A percentile compares a stretch with the other conserved stretches of the same genome.
Conservation (phyloP, 805 yeast species). For the Metschnikowia koreensis region DNA sequence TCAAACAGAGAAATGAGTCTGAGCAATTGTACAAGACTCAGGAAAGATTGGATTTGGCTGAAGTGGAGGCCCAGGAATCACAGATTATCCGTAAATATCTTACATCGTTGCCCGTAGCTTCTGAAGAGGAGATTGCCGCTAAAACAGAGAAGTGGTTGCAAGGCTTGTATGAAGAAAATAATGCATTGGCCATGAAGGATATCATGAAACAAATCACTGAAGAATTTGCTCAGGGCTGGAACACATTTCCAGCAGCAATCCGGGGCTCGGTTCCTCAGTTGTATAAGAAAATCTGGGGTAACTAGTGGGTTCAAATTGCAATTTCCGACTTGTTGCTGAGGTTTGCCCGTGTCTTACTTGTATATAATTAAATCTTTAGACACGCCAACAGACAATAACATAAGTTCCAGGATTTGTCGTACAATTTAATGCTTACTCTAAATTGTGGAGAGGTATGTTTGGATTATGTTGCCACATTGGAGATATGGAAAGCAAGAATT, state of each 20-base stretch:
- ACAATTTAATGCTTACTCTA: too few species aligned
- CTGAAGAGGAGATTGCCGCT: conserved; percentile 38
- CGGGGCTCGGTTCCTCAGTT: conserved; percentile 20
- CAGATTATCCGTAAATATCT: conserved; percentile 41
- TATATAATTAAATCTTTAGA: neutral
- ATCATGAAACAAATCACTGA: conserved; percentile 15
- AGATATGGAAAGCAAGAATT: too few species aligned
- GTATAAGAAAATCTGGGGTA: conserved; percentile 18
- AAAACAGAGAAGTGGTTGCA: conserved; percentile 28
- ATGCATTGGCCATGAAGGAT: conserved; percentile 7
- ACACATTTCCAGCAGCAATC: conserved; percentile 19
- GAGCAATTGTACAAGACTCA: conserved; percentile 46
- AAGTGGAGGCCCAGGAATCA: conserved; percentile 50
- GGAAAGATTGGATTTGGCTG: conserved; percentile 51
- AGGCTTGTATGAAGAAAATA: conserved; percentile 1
- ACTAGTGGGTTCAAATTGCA: neutral
- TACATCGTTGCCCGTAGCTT: conserved; percentile 45
- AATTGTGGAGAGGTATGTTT: too few species aligned
- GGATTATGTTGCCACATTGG: too few species aligned
- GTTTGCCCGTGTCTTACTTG: neutral
- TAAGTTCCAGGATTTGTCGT: neutral
- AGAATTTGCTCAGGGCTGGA: conserved; percentile 21
- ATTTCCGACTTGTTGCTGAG: too few species aligned
- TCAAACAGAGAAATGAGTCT: conserved; percentile 50
- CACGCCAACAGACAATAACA: neutral